A percentile compares a stretch with the other conserved stretches of the same genome.
These are phyloP conservation scores for Mycena indigotica DNA, from an alignment of 768 basidiomycete species.

Conservation along the genomic window DNA sequence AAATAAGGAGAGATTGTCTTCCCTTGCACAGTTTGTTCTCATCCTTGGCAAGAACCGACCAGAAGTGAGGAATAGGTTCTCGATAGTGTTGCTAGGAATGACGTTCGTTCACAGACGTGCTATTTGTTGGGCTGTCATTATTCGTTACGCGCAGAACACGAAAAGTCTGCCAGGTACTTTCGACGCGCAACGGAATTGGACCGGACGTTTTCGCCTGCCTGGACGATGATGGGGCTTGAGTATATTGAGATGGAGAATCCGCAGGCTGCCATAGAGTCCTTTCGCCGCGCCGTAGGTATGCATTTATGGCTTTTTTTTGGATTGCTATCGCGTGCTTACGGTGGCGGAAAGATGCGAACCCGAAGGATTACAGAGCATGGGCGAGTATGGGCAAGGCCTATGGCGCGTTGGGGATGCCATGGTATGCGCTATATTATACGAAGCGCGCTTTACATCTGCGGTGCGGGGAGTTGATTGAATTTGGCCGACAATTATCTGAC, in stretches of 20 bases:
- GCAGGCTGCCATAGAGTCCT: slow-evolving; percentile 82
- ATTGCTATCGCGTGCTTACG: background rate
- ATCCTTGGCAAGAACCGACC: slow-evolving; percentile 72
- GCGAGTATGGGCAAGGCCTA: slow-evolving; percentile 83
- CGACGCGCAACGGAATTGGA: slow-evolving; percentile 76
- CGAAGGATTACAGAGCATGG: slow-evolving; percentile 83
- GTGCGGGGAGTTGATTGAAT: slow-evolving; percentile 44
- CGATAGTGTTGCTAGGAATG: background rate
- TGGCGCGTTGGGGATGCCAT: slow-evolving; percentile 73
- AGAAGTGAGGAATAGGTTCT: slow-evolving; percentile 70
- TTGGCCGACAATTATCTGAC: background rate
- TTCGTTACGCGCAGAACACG: slow-evolving; percentile 73
- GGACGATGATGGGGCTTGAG: slow-evolving; percentile 86
- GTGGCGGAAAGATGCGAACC: slow-evolving; percentile 59
- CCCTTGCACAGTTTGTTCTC: slow-evolving; percentile 72
- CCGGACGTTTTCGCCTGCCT: slow-evolving; percentile 72
- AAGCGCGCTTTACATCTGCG: slow-evolving; percentile 45
- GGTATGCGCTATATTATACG: slow-evolving; percentile 71
- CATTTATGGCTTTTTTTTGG: slow-evolving; percentile 4
- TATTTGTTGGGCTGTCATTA: slow-evolving; percentile 68
- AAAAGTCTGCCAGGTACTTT: slow-evolving; percentile 80
- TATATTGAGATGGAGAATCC: slow-evolving; percentile 83
- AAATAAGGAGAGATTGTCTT: slow-evolving; percentile 67
- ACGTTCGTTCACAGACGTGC: background rate
- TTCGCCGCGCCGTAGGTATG: slow-evolving; percentile 74